Conservation (phyloP, 306 rosid genomes). For the Ammopiptanthus mongolicus region DNA sequence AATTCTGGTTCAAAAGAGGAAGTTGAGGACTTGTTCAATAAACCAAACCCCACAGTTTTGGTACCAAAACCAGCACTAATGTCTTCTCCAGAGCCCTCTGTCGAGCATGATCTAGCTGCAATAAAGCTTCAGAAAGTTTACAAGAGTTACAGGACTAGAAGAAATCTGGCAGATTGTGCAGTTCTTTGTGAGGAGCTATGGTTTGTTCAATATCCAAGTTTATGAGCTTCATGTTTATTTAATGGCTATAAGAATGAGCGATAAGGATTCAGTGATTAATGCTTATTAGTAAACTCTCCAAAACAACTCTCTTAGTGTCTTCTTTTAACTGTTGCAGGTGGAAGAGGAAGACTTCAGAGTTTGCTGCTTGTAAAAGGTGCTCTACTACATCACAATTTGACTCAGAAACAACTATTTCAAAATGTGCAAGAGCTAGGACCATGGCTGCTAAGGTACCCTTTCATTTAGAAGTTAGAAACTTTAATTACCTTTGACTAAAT, state of each 20-base stretch:
- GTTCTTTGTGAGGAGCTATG: slow-evolving; percentile 86
- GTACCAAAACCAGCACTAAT: slow-evolving; percentile 15
- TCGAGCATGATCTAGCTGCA: slow-evolving; percentile 49
- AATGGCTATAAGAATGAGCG: neutral
- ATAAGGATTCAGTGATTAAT: neutral
- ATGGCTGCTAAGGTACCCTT: slow-evolving; percentile 69
- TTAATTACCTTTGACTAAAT: neutral
- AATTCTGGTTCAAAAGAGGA: slow-evolving; percentile 12
- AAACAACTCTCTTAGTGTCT: neutral
- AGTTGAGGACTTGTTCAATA: neutral
- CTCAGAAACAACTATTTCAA: slow-evolving; percentile 54
- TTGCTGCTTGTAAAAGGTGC: slow-evolving; percentile 43
- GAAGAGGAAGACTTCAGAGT: slow-evolving; percentile 83
- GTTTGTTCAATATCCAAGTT: slow-evolving; percentile 34
- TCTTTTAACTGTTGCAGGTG: slow-evolving; percentile 49
- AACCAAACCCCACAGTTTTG: neutral
- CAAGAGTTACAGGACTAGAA: slow-evolving; percentile 65
- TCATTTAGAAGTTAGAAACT: neutral
- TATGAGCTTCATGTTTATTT: neutral
- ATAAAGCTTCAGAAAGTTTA: slow-evolving; percentile 67
- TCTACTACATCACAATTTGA: slow-evolving; percentile 47
- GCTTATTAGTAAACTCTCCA: neutral
- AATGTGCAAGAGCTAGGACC: slow-evolving; percentile 61
- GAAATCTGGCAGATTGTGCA: slow-evolving; percentile 80
- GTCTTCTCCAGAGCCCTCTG: slow-evolving; percentile 11